phyloP scores from a whole-genome alignment of 106 monocot genomes.

The Gastrodia elata region DNA sequence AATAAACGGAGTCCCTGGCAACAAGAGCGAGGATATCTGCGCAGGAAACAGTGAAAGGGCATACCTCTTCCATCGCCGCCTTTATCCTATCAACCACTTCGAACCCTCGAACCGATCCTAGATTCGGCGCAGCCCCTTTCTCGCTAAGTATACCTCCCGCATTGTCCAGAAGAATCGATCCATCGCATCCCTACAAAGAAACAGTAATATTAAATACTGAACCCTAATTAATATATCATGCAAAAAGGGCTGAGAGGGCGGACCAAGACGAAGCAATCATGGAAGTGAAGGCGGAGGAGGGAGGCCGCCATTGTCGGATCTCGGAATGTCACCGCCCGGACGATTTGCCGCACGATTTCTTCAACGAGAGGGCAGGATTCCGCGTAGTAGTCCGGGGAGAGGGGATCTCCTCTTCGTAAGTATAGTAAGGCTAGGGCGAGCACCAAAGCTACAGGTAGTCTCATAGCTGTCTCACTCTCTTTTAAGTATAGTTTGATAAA shows the following conservation, averaged over 20 bases:
- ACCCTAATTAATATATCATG: too few species aligned
- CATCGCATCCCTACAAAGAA: constrained; percentile 64
- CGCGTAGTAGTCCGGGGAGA: constrained; percentile 24
- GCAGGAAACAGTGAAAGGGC: constrained; percentile 38
- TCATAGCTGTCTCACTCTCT: too few species aligned
- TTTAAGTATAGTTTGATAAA: too few species aligned
- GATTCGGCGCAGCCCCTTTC: constrained; percentile 39
- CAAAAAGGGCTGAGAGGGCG: too few species aligned
- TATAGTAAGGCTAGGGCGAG: neutral
- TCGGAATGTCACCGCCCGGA: constrained; percentile 26
- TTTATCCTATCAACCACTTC: constrained; percentile 40
- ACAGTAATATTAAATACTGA: too few species aligned
- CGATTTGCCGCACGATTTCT: constrained; percentile 43
- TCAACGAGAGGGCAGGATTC: constrained; percentile 54
- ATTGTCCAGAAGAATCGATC: constrained; percentile 38
- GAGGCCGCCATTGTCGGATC: constrained; percentile 89
- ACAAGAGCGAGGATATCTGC: constrained; percentile 12
- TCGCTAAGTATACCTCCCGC: constrained; percentile 24
- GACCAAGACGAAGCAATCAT: constrained; percentile 90
- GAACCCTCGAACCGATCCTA: constrained; percentile 31
- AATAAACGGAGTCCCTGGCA: constrained; percentile 8
- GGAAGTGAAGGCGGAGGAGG: constrained; percentile 91
- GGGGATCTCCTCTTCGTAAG: constrained; percentile 5
- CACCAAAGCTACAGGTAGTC: too few species aligned
- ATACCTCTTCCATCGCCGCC: constrained; percentile 38